Base-by-base conservation (phyloP, 1,284 basidiomycete genomes). In the Marasmius fiardii region DNA sequence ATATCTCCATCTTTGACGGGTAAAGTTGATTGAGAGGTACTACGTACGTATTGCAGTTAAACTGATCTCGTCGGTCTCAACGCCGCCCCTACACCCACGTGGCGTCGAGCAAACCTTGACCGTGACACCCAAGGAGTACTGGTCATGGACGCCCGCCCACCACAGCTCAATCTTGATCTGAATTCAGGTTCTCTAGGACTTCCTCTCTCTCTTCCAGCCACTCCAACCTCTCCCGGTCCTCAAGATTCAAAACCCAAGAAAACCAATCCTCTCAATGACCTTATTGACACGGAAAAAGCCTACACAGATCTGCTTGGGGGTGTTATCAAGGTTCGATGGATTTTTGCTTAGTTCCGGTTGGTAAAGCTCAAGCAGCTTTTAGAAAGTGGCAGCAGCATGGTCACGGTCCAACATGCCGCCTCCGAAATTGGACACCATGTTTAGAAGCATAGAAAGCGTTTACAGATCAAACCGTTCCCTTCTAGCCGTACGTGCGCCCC, bases 321-420 rank as follows among this genome's bases (percentile, higher is more conserved):
- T 51, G 84, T 98, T 64, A 97, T 99, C 65, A 85, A 93, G 66
- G 95, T 95, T 67, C 62, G 91, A 75, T n/a, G 37, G 51, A 53
- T 58, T 39, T 43, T 44, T 18, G 41, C 44, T 44, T 48, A 47
- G 55, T 43, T 49, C 53, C 14, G 56, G 28, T 52, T 45, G 54
- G 55, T n/a, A 59, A 51, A 55, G 54, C 55, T 61, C 64, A 52
- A 31, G 56, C 62, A 56, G 63, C 24, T 37, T 37, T 45, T 39
- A 98, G 92, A 93, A 92, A 83, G 92, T 98, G 7, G 97, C 97
- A 3, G 88, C 89, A 24, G 97, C 97, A 53, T 99, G 96, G 96
- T 98, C 95, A 12, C 80, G 93, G 41, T 85, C 87, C 47, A 97
- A 98, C 71, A 87, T 99, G 43, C 96, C 97, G 16, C 97, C 96